Conservation (phyloP, 345 rosid species). For the Hibiscus tridactylites region DNA sequence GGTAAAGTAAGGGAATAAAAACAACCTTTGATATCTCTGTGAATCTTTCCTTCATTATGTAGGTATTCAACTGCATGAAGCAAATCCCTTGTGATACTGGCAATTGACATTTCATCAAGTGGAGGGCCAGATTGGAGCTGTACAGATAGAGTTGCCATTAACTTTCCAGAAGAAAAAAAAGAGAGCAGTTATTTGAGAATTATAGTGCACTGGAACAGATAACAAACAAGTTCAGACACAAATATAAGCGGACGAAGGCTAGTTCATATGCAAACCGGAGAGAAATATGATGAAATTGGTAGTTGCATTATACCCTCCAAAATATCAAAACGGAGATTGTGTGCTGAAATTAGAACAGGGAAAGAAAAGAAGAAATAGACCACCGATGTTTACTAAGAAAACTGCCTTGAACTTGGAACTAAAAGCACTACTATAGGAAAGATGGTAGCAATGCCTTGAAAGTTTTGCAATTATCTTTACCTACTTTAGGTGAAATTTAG, state of each 20-base stretch:
- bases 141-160: slow-evolving; percentile 19
- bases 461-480: neutral
- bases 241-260: neutral
- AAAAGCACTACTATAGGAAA: neutral
- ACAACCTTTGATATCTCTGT: slow-evolving; percentile 96
- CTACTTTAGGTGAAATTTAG: neutral
- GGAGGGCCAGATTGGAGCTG: slow-evolving; percentile 97
- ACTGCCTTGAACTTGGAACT: neutral
- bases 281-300: neutral
- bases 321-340: neutral
- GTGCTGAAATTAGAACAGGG: neutral
- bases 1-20: neutral
- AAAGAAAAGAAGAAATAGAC: neutral
- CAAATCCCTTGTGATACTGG: slow-evolving; percentile 84
- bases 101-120: slow-evolving; percentile 85
- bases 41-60: slow-evolving; percentile 91
- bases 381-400: neutral
- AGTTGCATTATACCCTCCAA: neutral
- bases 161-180: slow-evolving; percentile 8
- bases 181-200: neutral
- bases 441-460: neutral
- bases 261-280: neutral
- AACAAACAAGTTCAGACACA: neutral
- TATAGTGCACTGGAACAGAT: neutral
- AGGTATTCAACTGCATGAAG: slow-evolving; percentile 95